Evolutionary conservation across 192 early-diverging fungal genomes (phyloP).

Genomic region (Coemansia sp.): DNA sequence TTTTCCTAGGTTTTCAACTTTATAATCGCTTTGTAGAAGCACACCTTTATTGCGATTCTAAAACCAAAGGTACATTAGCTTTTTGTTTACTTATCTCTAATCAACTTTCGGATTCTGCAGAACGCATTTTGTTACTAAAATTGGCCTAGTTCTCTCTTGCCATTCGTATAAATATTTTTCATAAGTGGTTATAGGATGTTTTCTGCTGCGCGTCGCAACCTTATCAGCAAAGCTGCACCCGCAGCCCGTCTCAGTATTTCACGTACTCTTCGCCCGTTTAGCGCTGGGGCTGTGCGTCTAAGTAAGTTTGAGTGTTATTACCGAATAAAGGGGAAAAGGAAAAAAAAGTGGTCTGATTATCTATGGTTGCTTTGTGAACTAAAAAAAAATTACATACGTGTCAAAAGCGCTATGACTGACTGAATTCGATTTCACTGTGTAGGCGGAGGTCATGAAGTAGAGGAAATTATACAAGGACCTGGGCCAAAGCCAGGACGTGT

Average conservation of each 20-base stretch:
- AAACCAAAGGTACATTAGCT: background rate
- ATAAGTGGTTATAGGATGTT: constrained; percentile 18
- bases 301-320: constrained; percentile 16
- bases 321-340: background rate
- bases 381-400: background rate
- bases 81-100: background rate
- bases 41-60: background rate
- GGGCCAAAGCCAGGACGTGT: constrained; percentile 68
- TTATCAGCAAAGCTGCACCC: constrained; percentile 20
- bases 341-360: background rate
- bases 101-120: background rate
- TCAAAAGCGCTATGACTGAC: background rate
- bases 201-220: constrained; percentile 35
- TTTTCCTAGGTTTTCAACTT: background rate
- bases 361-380: background rate
- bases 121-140: background rate
- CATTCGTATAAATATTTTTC: background rate
- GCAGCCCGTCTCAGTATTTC: constrained; percentile 2
- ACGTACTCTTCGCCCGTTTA: constrained; percentile 25
- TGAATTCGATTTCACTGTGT: background rate
- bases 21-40: background rate
- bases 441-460: constrained; percentile 25
- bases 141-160: background rate
- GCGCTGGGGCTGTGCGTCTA: constrained; percentile 21
- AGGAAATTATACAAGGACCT: constrained; percentile 56